A percentile compares a stretch with the other conserved stretches of the same genome.
Evolutionary conservation across 805 yeast species (phyloP).

Genomic region (Candida koratica): DNA sequence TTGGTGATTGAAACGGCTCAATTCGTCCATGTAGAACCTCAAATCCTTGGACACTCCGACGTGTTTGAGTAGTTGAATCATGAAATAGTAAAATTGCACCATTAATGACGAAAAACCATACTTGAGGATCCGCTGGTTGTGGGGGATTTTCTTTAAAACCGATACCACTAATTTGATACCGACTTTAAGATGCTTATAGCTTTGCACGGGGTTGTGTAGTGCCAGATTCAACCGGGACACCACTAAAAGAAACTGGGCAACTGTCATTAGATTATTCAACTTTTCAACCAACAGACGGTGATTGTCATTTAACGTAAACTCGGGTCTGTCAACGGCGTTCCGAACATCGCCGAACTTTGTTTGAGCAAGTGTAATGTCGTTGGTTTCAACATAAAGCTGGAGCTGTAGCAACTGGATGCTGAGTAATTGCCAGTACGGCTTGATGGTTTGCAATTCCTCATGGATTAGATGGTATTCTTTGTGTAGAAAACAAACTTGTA

Average conservation of each 20-base stretch:
- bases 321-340: constrained; percentile 23
- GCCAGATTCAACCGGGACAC: constrained; percentile 22
- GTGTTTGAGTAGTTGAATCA: constrained; percentile 39
- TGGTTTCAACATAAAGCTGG: constrained; percentile 20
- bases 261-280: constrained; percentile 24
- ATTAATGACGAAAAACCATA: constrained; percentile 35
- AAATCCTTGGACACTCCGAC: constrained; percentile 60
- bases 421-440: no score
- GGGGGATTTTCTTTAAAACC: constrained; percentile 35
- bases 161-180: constrained; percentile 53
- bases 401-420: constrained; percentile 22
- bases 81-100: constrained; percentile 33
- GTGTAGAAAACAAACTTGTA: neutral
- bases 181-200: constrained; percentile 42
- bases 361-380: constrained; percentile 16
- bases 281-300: constrained; percentile 13
- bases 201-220: constrained; percentile 20
- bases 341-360: constrained; percentile 23
- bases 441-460: neutral
- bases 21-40: constrained; percentile 50
- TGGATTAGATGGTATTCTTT: neutral
- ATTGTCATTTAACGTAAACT: constrained; percentile 17
- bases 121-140: neutral
- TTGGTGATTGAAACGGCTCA: constrained; percentile 33
- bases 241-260: constrained; percentile 35